Base-by-base conservation (phyloP, 139 green algal genomes). In the Pleodorina starrii region DNA sequence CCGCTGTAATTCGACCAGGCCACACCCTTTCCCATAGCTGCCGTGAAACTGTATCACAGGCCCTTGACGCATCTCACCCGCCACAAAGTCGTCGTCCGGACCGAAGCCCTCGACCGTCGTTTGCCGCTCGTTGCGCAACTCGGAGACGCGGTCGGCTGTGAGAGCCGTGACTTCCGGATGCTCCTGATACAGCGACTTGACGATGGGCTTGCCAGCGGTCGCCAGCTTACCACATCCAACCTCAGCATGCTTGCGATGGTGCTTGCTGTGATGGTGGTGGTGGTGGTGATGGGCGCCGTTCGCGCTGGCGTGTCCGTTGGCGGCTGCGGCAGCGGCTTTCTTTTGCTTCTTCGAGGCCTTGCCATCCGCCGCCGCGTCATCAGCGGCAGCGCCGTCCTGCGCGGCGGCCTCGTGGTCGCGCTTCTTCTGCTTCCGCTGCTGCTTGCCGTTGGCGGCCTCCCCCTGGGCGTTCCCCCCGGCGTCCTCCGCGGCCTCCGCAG, bases 121-220 rank as follows among this genome's bases (percentile, higher is more conserved):
- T 40, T 87, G 27, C 32, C 81, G 81, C 60, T 77, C 81, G 42
- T 40, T 43, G 2, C 81, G 81, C 17, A 78, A 4, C 81, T 77
- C 14, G 6, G 66, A 23, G 63, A 92, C 89, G 71, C 86, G 48
- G 0, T 66, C 91, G 0, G 86, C 86, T 23, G 54, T 85, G 88
- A 96, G 91, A 19, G 69, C 83, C 27, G 89, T 54, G 0, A 96
- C 91, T 1, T 93, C 92, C 1, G 92, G 38, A 77, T 94, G 87
- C 87, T 97, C 90, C 27, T 71, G 91, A 89, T 97, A 97, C 50
- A 96, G 85, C 23, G 76, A 68, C 91, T 96, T 96, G 19, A 94
- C n/a, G 66, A 97, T 90, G 6, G 89, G 72, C 29, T 93, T 93
- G 27, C 88, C 78, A n/a, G 23, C 78, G 35, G 79, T 43, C 14